Base-by-base conservation (phyloP, 2,329 filamentous ascomycete species). In the Claviceps paspali region DNA sequence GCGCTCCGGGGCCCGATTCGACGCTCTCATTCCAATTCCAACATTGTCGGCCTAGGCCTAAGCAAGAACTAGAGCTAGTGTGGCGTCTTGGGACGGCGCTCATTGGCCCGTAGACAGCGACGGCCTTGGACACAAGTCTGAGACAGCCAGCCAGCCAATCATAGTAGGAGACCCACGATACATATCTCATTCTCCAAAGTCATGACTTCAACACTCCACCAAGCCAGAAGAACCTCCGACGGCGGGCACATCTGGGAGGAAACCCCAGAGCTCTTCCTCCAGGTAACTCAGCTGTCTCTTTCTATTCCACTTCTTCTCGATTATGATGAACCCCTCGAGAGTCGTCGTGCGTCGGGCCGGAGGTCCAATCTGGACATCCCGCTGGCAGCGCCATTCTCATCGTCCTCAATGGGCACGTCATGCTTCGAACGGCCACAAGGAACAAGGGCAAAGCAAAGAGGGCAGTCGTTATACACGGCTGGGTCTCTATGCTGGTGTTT, bases 321-420 rank as follows among this genome's bases (percentile, higher is more conserved):
- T 41, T 45, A 38, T 28, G 12, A 59, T 60, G 57, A 59, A 52
- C 36, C 42, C 50, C 29, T 51, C 53, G 8, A 51, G 49, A 26
- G 39, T 42, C 33, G 46, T 50, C 23, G 47, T 58, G 29, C 45
- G 54, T 29, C 49, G 49, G 29, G 51, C 49, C 40, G 45, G 47
- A 22, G 35, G 38, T 29, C 30, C 53, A 24, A 43, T 46, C 29
- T 48, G 48, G 32, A 45, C 43, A 17, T 41, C 41, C 36, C 47
- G 44, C 28, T 49, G 40, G n/a, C 38, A 45, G 29, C 38, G 46
- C 18, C 37, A 43, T 37, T 38, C 46, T 35, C 38, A 41, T 32
- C 46, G 43, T 14, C 51, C 49, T 17, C 55, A 55, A 47, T 56
- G 52, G 51, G 38, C 41, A 41, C 53, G 56, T 14, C 37, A 52